Evolutionary conservation across 768 basidiomycete genomes (phyloP), one percentile per base, ranked within the genome.

Genomic region (Hypsizygus marmoreus): DNA sequence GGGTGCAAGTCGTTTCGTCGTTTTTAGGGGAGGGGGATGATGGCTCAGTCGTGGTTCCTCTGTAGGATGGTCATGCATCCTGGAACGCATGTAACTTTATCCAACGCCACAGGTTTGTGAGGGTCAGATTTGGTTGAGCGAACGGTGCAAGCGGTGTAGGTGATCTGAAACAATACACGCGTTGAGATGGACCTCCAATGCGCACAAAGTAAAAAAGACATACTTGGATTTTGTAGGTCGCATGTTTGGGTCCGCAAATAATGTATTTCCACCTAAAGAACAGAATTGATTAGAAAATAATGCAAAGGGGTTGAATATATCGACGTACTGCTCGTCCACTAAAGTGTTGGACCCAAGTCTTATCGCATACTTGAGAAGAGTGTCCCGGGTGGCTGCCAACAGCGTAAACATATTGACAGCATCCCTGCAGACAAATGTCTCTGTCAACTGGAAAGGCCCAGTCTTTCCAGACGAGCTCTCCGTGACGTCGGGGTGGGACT

Each of bases 1-100:
- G 7, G 8, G n/a, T 6, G 22, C 13, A n/a, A n/a, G 10, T 14
- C 14, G n/a, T 13, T 16, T 4, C 14, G 4, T 24, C 4, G 19
- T 19, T 7, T 28, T 24, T 2, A 22, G 12, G 8, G 19, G 23
- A 12, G 13, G n/a, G 30, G 24, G n/a, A 17, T 13, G 26, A 26
- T 6, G 19, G 19, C 19, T 36, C 14, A 44, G 39, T 60, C 49
- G 36, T 63, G 57, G 46, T 61, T 70, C 37, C 82, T 72, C 36
- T 66, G 68, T 39, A 83, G 19, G 59, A 89, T 78, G 29, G 84
- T 88, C 88, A 90, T 91, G 23, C 88, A 73, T 7, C 88, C 88
- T 2, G 84, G 82, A 5, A 90, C 73, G 51, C 77, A 74, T 53
- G 68, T 75, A 38, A 76, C 80, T 47, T 77, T 73, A 47, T 85